Evolutionary conservation across 192 early-diverging fungal species (phyloP).

Genomic region (Backusella morwellensis): DNA sequence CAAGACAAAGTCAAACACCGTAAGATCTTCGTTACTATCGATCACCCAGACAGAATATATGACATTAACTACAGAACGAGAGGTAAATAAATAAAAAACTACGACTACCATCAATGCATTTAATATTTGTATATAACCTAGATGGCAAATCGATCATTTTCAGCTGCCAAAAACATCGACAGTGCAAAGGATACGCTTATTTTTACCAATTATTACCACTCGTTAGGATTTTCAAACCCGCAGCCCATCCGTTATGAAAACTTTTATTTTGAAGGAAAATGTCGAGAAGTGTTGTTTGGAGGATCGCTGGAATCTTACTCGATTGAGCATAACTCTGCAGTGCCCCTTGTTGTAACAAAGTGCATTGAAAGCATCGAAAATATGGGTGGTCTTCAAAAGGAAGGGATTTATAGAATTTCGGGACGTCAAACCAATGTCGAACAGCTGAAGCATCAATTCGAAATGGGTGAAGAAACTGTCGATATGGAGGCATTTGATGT

Average conservation of each 20-base stretch:
- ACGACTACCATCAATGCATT: not conserved
- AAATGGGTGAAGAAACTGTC: conserved; percentile 27
- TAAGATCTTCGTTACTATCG: not conserved
- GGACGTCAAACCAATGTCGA: conserved; percentile 37
- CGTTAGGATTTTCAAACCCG: conserved; percentile 4
- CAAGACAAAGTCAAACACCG: conserved; percentile 8
- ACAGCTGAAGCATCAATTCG: conserved; percentile 26
- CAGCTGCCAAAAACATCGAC: conserved; percentile 4
- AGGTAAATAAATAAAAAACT: not conserved
- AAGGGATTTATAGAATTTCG: conserved; percentile 40
- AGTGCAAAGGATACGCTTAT: conserved; percentile 19
- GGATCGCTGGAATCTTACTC: conserved; percentile 31
- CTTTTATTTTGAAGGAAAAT: conserved; percentile 27
- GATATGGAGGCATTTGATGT: conserved; percentile 48
- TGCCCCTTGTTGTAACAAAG: conserved; percentile 32
- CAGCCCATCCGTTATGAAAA: conserved; percentile 32
- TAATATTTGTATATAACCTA: not conserved
- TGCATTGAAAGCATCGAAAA: conserved; percentile 37
- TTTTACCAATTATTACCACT: conserved; percentile 24
- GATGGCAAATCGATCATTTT: not conserved
- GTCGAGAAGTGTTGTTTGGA: conserved; percentile 39
- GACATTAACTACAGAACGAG: not conserved
- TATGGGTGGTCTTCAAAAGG: conserved; percentile 34
- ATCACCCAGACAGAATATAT: conserved; percentile 1
- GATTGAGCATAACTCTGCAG: conserved; percentile 21